Evolutionary conservation across 1,139 yeast genomes (phyloP).

Genomic region (Saccharomyces pastorianus): DNA sequence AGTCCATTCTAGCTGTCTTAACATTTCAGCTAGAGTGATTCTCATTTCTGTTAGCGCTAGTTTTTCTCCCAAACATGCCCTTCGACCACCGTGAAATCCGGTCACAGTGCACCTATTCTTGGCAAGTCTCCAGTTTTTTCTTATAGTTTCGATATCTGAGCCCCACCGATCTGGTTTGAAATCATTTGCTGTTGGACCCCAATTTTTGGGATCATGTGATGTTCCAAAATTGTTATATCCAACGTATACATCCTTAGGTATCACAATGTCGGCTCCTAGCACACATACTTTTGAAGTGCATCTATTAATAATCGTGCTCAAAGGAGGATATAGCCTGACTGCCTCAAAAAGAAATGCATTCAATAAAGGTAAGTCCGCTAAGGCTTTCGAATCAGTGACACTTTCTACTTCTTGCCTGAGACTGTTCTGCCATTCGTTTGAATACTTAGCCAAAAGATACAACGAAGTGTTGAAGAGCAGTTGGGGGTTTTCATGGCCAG

Average conservation of each 20-base stretch:
- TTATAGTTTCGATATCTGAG: conserved; percentile 32
- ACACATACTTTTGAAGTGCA: conserved; percentile 35
- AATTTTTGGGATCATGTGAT: conserved; percentile 41
- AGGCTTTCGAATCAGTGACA: conserved; percentile 7
- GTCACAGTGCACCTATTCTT: conserved; percentile 43
- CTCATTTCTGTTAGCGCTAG: conserved; percentile 45
- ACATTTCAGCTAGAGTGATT: conserved; percentile 34
- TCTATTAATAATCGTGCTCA: conserved; percentile 51
- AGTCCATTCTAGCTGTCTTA: conserved; percentile 34
- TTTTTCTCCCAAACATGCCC: conserved; percentile 58
- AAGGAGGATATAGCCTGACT: conserved; percentile 48
- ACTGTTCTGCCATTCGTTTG: conserved; percentile 33
- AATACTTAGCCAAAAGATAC: conserved; percentile 40
- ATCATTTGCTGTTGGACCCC: conserved; percentile 44
- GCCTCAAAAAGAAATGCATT: conserved; percentile 44
- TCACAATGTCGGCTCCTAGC: conserved; percentile 38
- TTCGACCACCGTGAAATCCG: conserved; percentile 53
- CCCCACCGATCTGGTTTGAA: conserved; percentile 60
- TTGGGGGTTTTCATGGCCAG: conserved; percentile 62
- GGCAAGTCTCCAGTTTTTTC: conserved; percentile 35
- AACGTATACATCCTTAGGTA: conserved; percentile 49
- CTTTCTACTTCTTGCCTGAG: conserved; percentile 32
- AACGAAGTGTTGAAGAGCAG: conserved; percentile 43
- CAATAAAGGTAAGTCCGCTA: conserved; percentile 27
- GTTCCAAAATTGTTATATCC: conserved; percentile 54